Evolutionary conservation across 1,284 basidiomycete genomes (phyloP).

Genomic region (Fomitopsis palustris): DNA sequence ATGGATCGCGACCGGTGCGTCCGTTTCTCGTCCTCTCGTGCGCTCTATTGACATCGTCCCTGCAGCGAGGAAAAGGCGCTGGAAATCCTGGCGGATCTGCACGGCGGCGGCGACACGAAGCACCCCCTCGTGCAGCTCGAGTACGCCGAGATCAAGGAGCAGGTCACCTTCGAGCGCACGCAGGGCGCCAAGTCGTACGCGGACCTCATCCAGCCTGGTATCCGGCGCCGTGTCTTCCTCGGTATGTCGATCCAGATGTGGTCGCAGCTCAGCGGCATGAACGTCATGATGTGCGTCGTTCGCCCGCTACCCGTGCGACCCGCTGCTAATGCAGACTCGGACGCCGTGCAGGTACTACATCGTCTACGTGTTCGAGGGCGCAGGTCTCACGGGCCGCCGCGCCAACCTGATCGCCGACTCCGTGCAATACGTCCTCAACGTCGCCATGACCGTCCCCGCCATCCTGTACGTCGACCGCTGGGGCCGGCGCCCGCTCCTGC

Average conservation of each 20-base stretch:
- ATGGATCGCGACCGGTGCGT: constrained; percentile 54
- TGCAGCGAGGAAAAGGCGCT: constrained; percentile 66
- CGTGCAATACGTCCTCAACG: constrained; percentile 77
- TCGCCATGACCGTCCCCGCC: constrained; percentile 67
- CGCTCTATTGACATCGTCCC: constrained; percentile 11
- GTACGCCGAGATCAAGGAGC: constrained; percentile 75
- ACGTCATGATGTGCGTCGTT: constrained; percentile 62
- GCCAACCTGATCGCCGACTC: constrained; percentile 74
- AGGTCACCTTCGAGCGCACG: constrained; percentile 66
- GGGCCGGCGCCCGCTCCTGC: constrained; percentile 76
- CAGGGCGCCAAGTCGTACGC: constrained; percentile 70
- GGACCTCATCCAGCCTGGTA: constrained; percentile 55
- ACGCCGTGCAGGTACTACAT: constrained; percentile 59
- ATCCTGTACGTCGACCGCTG: constrained; percentile 76
- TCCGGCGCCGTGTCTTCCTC: constrained; percentile 41
- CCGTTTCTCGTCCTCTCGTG: neutral
- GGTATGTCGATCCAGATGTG: constrained; percentile 44
- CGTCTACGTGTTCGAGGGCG: constrained; percentile 73
- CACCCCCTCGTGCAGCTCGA: constrained; percentile 74
- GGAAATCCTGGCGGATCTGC: constrained; percentile 74
- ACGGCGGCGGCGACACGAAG: constrained; percentile 64
- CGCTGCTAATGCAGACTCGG: too few relatives aligned
- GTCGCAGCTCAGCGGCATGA: constrained; percentile 44
- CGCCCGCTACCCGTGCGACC: neutral
- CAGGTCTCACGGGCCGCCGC: constrained; percentile 67